These are phyloP conservation scores for Ochetophila trinervis DNA, from an alignment of 306 rosid species.

Conservation along the genomic window DNA sequence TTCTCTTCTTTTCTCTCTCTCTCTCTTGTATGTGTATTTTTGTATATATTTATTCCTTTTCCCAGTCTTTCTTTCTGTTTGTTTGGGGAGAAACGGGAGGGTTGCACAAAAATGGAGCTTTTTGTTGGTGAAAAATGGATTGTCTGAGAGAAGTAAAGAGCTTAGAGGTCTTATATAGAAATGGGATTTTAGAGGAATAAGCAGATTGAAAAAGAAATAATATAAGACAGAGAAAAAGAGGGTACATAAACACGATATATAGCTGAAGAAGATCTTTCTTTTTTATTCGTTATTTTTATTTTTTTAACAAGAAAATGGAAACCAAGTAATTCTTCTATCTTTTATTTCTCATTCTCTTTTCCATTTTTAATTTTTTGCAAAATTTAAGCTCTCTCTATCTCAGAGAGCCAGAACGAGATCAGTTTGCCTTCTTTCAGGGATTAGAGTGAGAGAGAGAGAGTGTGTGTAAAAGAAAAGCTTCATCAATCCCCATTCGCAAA, in stretches of 20 bases:
- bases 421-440: too few relatives aligned
- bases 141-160: conserved; percentile 13
- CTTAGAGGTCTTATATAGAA: conserved; percentile 20
- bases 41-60: neutral
- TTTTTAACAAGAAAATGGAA: conserved; percentile 43
- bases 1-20: neutral
- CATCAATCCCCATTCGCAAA: too few relatives aligned
- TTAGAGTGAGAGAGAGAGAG: too few relatives aligned
- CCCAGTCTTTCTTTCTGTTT: conserved; percentile 16
- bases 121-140: conserved; percentile 19
- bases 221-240: conserved; percentile 19
- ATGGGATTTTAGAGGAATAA: conserved; percentile 36
- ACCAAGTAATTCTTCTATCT: conserved; percentile 22
- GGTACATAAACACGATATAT: neutral
- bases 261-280: conserved; percentile 20
- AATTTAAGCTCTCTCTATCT: too few relatives aligned
- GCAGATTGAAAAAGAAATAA: neutral
- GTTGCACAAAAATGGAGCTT: conserved; percentile 20
- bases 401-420: too few relatives aligned
- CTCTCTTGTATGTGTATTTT: neutral
- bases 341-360: too few relatives aligned
- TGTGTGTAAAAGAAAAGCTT: too few relatives aligned
- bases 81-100: neutral
- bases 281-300: too few relatives aligned
- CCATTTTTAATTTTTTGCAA: too few relatives aligned